Conservation (phyloP, 371 early-diverging fungal genomes). For the Actinomucor elegans region DNA sequence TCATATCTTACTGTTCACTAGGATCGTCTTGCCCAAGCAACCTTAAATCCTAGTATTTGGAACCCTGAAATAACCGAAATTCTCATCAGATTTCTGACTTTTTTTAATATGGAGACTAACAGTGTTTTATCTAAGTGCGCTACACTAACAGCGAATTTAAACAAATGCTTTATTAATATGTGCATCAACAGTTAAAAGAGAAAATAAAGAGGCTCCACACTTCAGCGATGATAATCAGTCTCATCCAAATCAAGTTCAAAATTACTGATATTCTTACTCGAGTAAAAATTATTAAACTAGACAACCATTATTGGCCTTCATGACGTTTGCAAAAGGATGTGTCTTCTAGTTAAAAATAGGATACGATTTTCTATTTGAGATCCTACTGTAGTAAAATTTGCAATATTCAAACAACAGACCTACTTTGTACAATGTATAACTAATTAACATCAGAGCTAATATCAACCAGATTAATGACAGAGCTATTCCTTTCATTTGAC, state of each 20-base stretch:
- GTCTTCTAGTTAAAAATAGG: conserved; percentile 50
- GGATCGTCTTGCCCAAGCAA: conserved; percentile 73
- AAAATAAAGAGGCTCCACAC: conserved; percentile 24
- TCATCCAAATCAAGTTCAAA: conserved; percentile 65
- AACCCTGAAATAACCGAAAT: conserved; percentile 61
- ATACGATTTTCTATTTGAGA: background rate
- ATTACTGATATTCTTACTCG: conserved; percentile 47
- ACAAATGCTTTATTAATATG: background rate
- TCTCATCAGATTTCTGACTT: conserved; percentile 46
- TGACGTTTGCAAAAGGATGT: conserved; percentile 61
- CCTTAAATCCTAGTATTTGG: conserved; percentile 63
- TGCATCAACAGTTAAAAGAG: conserved; percentile 34
- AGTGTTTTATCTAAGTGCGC: conserved; percentile 17
- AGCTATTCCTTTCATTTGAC: too few relatives aligned
- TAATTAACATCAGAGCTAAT: too few relatives aligned
- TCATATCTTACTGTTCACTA: conserved; percentile 66
- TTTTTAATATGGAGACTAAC: conserved; percentile 31
- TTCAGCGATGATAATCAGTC: conserved; percentile 39
- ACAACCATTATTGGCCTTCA: conserved; percentile 74
- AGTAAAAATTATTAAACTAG: conserved; percentile 61
- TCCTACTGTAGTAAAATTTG: too few relatives aligned
- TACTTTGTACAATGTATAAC: too few relatives aligned
- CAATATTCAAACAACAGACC: too few relatives aligned
- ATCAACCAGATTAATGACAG: too few relatives aligned
- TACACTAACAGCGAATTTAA: background rate